These are phyloP conservation scores for Suillus hirtellus DNA, from an alignment of 768 basidiomycete species.

Conservation along the genomic window DNA sequence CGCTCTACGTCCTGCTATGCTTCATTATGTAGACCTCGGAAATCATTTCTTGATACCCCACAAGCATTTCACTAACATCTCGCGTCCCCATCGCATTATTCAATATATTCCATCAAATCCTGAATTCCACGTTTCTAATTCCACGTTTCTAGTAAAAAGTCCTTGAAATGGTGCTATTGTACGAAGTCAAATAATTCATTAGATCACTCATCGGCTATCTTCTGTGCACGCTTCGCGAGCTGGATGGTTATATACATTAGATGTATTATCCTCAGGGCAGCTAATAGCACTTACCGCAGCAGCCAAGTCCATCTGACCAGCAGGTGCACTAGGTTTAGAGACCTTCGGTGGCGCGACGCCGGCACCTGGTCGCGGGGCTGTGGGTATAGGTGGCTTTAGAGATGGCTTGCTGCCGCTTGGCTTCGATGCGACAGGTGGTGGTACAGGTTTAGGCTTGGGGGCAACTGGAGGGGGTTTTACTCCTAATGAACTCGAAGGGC, in stretches of 20 bases:
- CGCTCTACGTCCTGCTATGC: slow-evolving; percentile 12
- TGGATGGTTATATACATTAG: slow-evolving; percentile 29
- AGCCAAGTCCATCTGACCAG: slow-evolving; percentile 77
- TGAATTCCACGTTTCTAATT: slow-evolving; percentile 1
- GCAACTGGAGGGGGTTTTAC: slow-evolving; percentile 58
- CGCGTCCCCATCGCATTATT: slow-evolving; percentile 14
- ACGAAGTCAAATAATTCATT: slow-evolving; percentile 1
- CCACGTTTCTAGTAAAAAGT: slow-evolving; percentile 5
- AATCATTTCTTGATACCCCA: slow-evolving; percentile 28
- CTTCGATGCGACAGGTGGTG: slow-evolving; percentile 58
- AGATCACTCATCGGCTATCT: slow-evolving; percentile 48
- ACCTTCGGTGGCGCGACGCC: slow-evolving; percentile 40
- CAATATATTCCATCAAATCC: slow-evolving; percentile 16
- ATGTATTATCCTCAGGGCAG: neutral
- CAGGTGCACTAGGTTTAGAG: slow-evolving; percentile 45
- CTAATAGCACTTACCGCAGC: slow-evolving; percentile 60
- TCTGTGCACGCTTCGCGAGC: slow-evolving; percentile 80
- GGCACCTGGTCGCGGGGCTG: slow-evolving; percentile 52
- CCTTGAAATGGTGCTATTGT: neutral
- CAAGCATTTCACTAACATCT: slow-evolving; percentile 18
- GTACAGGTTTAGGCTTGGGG: slow-evolving; percentile 62
- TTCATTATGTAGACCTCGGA: slow-evolving; percentile 26
- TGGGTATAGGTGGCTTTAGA: slow-evolving; percentile 63
- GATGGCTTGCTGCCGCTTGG: slow-evolving; percentile 50
- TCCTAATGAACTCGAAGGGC: slow-evolving; percentile 51